Percentiles rank a stretch among this genome's conserved stretches.
Evolutionary conservation across 2,329 filamentous ascomycete species (phyloP).

Genomic region (Fulvia fulva): DNA sequence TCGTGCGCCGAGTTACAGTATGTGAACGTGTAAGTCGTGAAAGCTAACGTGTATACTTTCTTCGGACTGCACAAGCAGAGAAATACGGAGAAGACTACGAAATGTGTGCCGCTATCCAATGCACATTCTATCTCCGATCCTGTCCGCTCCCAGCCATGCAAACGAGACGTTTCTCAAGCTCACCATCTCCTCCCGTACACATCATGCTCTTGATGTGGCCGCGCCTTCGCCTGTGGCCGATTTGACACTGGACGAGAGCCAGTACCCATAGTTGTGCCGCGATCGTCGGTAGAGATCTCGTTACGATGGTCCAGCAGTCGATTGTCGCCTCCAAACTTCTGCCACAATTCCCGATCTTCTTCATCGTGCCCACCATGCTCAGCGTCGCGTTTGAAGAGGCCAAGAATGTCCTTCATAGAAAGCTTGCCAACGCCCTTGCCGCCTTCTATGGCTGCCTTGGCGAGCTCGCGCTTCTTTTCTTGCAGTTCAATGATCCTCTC

Average conservation of each 20-base stretch:
- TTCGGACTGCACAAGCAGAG: neutral
- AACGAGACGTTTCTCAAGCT: neutral
- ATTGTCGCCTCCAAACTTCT: constrained; percentile 32
- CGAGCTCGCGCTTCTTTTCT: constrained; percentile 85
- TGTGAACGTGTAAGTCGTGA: neutral
- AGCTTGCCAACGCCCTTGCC: constrained; percentile 77
- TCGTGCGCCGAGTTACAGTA: no score
- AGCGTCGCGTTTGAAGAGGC: constrained; percentile 74
- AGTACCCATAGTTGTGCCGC: constrained; percentile 8
- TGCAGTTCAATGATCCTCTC: constrained; percentile 92
- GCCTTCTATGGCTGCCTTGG: constrained; percentile 85
- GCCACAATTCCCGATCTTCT: constrained; percentile 41
- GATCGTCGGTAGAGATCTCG: neutral
- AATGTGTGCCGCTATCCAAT: neutral
- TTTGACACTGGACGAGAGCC: constrained; percentile 12
- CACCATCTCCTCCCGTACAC: constrained; percentile 37
- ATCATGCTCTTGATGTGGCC: constrained; percentile 29
- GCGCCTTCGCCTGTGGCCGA: constrained; percentile 17
- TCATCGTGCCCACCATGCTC: constrained; percentile 41
- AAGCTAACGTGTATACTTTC: no score
- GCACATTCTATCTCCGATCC: neutral
- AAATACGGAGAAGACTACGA: neutral
- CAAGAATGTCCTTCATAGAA: constrained; percentile 87
- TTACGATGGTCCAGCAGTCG: constrained; percentile 33
- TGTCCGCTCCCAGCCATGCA: no score